phyloP scores from a whole-genome alignment of 73 alveolate genomes.

The Paramecium primaurelia region DNA sequence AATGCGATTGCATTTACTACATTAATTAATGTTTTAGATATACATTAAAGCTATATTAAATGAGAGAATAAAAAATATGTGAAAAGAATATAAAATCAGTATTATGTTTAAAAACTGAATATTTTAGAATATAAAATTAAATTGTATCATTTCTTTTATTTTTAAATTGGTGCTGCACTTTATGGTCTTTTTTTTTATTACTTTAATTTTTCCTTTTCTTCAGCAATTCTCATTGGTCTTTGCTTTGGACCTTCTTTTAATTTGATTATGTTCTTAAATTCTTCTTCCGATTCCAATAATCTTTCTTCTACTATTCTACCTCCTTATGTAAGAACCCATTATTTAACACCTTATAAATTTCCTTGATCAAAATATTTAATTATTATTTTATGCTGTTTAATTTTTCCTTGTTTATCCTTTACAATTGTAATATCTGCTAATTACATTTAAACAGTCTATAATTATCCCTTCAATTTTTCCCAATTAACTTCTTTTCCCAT shows the following conservation, averaged over 20 bases:
- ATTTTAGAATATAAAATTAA: neutral
- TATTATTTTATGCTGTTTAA: neutral
- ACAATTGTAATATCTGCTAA: neutral
- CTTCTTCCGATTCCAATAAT: neutral
- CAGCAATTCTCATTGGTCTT: conserved; percentile 19
- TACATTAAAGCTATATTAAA: neutral
- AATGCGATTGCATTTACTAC: neutral
- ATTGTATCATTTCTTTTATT: neutral
- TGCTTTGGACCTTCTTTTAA: conserved; percentile 33
- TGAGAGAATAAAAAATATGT: neutral
- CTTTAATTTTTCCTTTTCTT: neutral
- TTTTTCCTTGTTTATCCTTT: neutral
- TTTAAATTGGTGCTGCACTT: neutral
- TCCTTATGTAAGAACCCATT: conserved; percentile 8
- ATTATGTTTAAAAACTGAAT: neutral
- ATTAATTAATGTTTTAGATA: neutral
- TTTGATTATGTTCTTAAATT: neutral
- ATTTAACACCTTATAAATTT: neutral
- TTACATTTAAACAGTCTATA: neutral
- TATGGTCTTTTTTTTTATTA: conserved; percentile 10
- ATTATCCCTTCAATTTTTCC: neutral
- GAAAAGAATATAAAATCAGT: neutral
- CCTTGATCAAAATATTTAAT: neutral
- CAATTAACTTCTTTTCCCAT: neutral
- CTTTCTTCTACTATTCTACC: neutral